Evolutionary conservation across 2,329 filamentous ascomycete genomes (phyloP).

Genomic region (Fusarium sp.): DNA sequence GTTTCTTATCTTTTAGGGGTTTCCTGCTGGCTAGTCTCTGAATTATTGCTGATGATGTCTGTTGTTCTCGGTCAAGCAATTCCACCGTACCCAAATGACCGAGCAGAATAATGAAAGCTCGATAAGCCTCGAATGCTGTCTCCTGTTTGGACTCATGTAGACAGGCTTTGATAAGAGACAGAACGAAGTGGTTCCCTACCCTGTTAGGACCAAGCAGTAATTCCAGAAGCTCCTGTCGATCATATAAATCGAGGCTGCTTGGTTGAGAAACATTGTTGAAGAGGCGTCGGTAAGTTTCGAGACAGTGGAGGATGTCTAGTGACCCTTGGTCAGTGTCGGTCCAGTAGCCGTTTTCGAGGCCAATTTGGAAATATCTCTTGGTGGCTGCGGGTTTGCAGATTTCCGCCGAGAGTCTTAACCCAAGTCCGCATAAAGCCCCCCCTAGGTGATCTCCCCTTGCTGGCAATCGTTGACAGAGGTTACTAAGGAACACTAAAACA

Average conservation of each 20-base stretch:
- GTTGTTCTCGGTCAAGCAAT: conserved; percentile 51
- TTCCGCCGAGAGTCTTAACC: conserved; percentile 49
- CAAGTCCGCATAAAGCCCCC: conserved; percentile 47
- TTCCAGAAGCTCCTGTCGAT: conserved; percentile 46
- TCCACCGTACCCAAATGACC: conserved; percentile 50
- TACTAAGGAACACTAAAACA: conserved; percentile 56
- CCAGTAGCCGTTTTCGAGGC: conserved; percentile 36
- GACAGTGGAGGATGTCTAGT: conserved; percentile 39
- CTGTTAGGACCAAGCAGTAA: conserved; percentile 49
- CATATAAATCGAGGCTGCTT: conserved; percentile 12
- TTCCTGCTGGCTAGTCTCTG: neutral
- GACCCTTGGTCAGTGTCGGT: conserved; percentile 9
- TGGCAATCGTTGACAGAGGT: conserved; percentile 53
- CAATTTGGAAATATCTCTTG: conserved; percentile 44
- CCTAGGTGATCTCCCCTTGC: conserved; percentile 42
- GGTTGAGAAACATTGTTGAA: conserved; percentile 5
- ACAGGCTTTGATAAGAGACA: conserved; percentile 37
- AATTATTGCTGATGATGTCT: conserved; percentile 18
- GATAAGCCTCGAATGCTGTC: conserved; percentile 37
- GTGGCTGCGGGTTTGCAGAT: conserved; percentile 41
- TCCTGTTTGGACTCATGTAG: conserved; percentile 6
- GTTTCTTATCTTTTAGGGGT: neutral
- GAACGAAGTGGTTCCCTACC: conserved; percentile 41
- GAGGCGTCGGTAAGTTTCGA: conserved; percentile 35
- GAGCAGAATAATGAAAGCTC: conserved; percentile 47